phyloP scores from a whole-genome alignment of 1,139 yeast species.

The Schizosaccharomyces versatilis region DNA sequence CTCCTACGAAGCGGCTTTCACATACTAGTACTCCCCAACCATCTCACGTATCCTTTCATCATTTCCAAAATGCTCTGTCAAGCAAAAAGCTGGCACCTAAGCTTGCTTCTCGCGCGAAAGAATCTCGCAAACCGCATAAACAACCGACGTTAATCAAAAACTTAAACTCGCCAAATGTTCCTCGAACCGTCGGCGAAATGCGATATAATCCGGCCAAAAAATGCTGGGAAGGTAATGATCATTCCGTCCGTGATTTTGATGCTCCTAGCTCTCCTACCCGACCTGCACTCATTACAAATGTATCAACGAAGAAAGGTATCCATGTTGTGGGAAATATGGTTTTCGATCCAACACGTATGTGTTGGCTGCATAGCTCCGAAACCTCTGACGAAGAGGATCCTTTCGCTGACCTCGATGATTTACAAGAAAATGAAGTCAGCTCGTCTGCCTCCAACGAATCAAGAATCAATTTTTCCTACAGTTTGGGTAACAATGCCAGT shows the following conservation, averaged over 20 bases:
- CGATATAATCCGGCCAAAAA: conserved; percentile 30
- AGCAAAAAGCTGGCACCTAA: no score
- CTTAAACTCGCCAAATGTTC: conserved; percentile 16
- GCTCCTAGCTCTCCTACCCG: conserved; percentile 14
- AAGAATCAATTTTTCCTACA: neutral
- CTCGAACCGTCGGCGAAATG: conserved; percentile 24
- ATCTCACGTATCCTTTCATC: no score
- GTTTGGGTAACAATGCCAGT: neutral
- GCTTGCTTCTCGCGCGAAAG: neutral
- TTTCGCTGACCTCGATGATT: conserved; percentile 31
- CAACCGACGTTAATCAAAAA: conserved; percentile 20
- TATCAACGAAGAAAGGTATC: conserved; percentile 16
- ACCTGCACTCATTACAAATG: conserved; percentile 21
- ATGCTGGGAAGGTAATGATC: conserved; percentile 52
- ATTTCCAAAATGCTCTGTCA: no score
- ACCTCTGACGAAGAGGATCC: conserved; percentile 27
- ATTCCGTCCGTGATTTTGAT: conserved; percentile 32
- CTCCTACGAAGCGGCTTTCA: no score
- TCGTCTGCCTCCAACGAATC: neutral
- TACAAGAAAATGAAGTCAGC: conserved; percentile 14
- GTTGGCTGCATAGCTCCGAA: conserved; percentile 27
- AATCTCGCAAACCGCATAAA: neutral
- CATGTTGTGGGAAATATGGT: conserved; percentile 33
- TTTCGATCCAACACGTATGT: conserved; percentile 35
- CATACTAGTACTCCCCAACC: no score